Percentiles rank a stretch among this genome's conserved stretches.
These are phyloP conservation scores for Helichrysum umbraculigerum DNA, from an alignment of 129 eudicot genomes.

Conservation along the genomic window DNA sequence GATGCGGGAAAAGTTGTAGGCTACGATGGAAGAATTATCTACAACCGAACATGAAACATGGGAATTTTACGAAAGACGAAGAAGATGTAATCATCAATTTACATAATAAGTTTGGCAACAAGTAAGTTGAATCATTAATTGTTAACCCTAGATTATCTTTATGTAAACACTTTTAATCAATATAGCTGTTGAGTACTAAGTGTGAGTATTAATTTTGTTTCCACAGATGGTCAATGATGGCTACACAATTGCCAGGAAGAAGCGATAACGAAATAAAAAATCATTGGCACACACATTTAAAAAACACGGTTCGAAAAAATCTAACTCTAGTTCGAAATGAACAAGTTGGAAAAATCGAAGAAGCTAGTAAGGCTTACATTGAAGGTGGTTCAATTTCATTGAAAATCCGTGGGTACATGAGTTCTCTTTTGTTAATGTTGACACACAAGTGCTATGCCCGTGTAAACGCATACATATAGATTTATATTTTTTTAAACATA, in stretches of 20 bases:
- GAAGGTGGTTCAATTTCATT: background rate
- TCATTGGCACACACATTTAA: constrained; percentile 44
- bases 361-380: background rate
- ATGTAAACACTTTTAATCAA: background rate
- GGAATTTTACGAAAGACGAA: constrained; percentile 37
- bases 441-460: no score
- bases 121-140: constrained; percentile 18
- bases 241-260: constrained; percentile 46
- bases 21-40: constrained; percentile 42
- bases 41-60: constrained; percentile 33
- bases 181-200: background rate
- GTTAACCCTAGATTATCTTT: background rate
- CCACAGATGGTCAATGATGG: constrained; percentile 48
- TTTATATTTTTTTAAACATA: no score
- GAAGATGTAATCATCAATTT: constrained; percentile 29
- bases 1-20: constrained; percentile 61
- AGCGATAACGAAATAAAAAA: constrained; percentile 56
- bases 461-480: no score
- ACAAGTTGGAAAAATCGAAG: background rate
- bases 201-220: background rate
- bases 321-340: background rate
- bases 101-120: constrained; percentile 35
- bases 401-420: no score
- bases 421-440: no score
- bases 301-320: constrained; percentile 21